Conservation (phyloP, 2,329 filamentous ascomycete genomes). For the Elsinoe necatrix region DNA sequence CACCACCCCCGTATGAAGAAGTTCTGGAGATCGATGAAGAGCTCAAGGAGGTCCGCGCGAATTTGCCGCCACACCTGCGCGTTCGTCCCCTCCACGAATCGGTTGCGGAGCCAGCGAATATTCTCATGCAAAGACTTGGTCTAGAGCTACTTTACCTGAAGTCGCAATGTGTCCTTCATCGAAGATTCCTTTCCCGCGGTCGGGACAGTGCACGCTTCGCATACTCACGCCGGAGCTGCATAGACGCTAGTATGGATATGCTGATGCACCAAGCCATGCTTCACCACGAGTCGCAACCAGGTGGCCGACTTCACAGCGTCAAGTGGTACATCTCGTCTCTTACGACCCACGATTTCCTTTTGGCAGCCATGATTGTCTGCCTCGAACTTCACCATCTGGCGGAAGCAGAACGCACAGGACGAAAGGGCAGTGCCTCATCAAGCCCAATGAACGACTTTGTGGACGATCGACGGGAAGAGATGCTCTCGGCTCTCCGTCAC, state of each 20-base stretch:
- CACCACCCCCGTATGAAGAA: conserved; percentile 51
- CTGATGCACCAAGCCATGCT: conserved; percentile 69
- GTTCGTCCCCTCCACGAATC: conserved; percentile 66
- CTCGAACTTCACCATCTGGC: conserved; percentile 70
- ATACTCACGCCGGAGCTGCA: conserved; percentile 73
- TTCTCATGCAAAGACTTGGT: conserved; percentile 74
- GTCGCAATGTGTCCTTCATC: conserved; percentile 78
- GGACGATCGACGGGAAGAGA: conserved; percentile 53
- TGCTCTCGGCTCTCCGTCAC: conserved; percentile 65
- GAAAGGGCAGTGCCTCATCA: conserved; percentile 23
- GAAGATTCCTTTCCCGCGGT: conserved; percentile 74
- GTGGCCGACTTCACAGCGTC: conserved; percentile 62
- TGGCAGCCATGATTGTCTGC: conserved; percentile 76
- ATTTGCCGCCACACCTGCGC: conserved; percentile 71
- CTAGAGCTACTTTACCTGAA: conserved; percentile 82
- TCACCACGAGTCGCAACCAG: conserved; percentile 62
- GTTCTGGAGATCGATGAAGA: conserved; percentile 53
- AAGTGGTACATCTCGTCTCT: conserved; percentile 73
- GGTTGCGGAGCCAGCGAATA: conserved; percentile 57
- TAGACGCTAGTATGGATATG: conserved; percentile 78
- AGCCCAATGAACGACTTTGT: conserved; percentile 30
- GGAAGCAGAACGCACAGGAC: conserved; percentile 33
- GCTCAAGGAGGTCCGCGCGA: conserved; percentile 49
- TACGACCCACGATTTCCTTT: conserved; percentile 74
- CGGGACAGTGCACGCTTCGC: conserved; percentile 71